Percentiles rank a stretch among this genome's conserved stretches.
Conservation (phyloP, 768 basidiomycete genomes). For the Hygrocybe punicea region DNA sequence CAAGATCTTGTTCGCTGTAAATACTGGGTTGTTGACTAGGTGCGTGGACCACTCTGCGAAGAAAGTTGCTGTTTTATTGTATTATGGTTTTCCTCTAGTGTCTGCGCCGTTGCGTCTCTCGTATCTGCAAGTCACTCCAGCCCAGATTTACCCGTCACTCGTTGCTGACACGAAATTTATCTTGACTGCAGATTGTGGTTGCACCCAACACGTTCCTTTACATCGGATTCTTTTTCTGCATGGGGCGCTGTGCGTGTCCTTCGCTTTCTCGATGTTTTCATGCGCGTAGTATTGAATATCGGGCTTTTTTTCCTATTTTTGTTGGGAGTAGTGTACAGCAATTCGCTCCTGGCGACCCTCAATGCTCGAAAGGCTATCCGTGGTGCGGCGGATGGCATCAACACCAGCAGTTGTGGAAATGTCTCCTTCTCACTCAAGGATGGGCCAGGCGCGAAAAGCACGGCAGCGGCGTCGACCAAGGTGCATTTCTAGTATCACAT, state of each 20-base stretch:
- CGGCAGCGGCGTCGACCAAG: background rate
- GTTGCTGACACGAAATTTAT: background rate
- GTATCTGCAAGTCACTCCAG: constrained; percentile 36
- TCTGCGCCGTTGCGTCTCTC: constrained; percentile 49
- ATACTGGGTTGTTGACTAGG: constrained; percentile 42
- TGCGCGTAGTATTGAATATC: background rate
- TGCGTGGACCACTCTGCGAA: constrained; percentile 29
- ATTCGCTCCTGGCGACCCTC: constrained; percentile 51
- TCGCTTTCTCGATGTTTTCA: too few relatives aligned
- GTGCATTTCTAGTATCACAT: background rate
- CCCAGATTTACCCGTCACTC: background rate
- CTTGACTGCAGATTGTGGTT: constrained; percentile 33
- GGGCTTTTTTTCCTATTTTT: background rate
- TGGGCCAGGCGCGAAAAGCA: background rate
- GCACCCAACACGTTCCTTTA: constrained; percentile 43
- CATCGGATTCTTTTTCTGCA: constrained; percentile 50
- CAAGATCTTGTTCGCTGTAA: constrained; percentile 55
- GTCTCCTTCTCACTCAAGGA: constrained; percentile 15
- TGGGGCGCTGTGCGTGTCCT: constrained; percentile 46
- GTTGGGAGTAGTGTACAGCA: constrained; percentile 42
- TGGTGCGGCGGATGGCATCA: constrained; percentile 32
- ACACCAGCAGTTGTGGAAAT: constrained; percentile 22
- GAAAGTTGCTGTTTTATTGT: constrained; percentile 33
- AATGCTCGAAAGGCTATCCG: constrained; percentile 45
- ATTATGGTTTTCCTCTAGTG: constrained; percentile 17